Base-by-base conservation (phyloP, 2,329 filamentous ascomycete genomes). In the Diplodia seriata region DNA sequence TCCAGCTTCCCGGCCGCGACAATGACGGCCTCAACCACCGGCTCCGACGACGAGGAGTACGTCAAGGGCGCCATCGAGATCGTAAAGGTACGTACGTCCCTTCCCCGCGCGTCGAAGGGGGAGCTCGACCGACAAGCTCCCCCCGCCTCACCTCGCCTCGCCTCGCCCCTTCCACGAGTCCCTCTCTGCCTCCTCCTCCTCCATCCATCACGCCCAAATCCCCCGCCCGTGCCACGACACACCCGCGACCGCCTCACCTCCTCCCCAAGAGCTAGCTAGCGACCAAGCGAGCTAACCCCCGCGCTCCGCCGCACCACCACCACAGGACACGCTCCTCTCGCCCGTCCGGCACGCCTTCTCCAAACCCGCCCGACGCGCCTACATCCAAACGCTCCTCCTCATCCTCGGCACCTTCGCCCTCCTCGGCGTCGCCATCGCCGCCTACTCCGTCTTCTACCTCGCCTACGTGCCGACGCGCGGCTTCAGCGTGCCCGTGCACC, bases 401-500 rank as follows among this genome's bases (percentile, higher is more conserved):
- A 75, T 85, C 55, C 71, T 80, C 62, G 82, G 87, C 26, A 85
- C 85, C 3, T 71, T 85, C 18, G 71, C 85, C 50, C 84, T 92
- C 62, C 79, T 90, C 53, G 83, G 81, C 47, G 76, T 88, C 23
- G 88, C 90, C 6, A 78, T 85, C 7, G 74, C 86, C 49, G 87
- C 88, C 40, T 92, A 91, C 75, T 81, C 82, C 43, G 79, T 89
- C 20, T 91, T 92, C 80, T 92, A 92, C 81, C 84, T 85, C 77
- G 85, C 84, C 70, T 91, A 89, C 78, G 86, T 92, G 26, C 90
- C 90, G 0, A 85, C 87, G 64, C 86, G 89, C 71, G 86, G 87
- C 66, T 83, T 91, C 69, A 80, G 85, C 69, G 83, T 85, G n/a
- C 81, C 84, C 5, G 82, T 91, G 8, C 87, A 91, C 78, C 79